Percentiles rank a stretch among this genome's conserved stretches.
Conservation (phyloP, 75 land plant species). For the Pinus taeda region DNA sequence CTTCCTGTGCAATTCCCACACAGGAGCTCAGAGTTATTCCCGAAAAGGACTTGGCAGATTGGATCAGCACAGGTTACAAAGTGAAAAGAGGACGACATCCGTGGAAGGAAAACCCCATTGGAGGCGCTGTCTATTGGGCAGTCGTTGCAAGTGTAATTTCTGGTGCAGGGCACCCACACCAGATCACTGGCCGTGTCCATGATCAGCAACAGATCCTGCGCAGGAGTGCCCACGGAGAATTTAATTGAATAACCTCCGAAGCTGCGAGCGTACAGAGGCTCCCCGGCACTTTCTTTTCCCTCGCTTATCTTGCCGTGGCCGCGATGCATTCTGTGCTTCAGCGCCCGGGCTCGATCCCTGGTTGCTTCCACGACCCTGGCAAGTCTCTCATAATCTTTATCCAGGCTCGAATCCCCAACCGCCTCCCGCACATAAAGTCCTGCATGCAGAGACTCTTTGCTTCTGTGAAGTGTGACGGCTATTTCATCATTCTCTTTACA, state of each 20-base stretch:
- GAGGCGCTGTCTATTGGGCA: slow-evolving; percentile 3
- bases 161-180: slow-evolving; percentile 62
- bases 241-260: slow-evolving; percentile 56
- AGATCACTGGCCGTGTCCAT: slow-evolving; percentile 58
- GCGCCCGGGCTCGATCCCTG: too few relatives aligned
- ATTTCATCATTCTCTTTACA: too few relatives aligned
- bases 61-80: slow-evolving; percentile 51
- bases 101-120: slow-evolving; percentile 17
- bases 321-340: too few relatives aligned
- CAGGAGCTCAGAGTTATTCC: neutral
- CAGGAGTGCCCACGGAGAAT: slow-evolving; percentile 56
- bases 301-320: too few relatives aligned
- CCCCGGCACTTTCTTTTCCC: neutral
- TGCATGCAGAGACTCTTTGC: too few relatives aligned
- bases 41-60: slow-evolving; percentile 43
- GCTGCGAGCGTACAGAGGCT: slow-evolving; percentile 39
- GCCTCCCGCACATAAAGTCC: too few relatives aligned
- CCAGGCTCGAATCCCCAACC: too few relatives aligned
- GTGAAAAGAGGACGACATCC: slow-evolving; percentile 35
- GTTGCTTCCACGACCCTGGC: too few relatives aligned
- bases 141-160: slow-evolving; percentile 11
- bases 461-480: too few relatives aligned
- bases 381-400: too few relatives aligned
- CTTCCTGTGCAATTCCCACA: slow-evolving; percentile 5
- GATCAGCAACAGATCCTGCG: slow-evolving; percentile 35